Evolutionary conservation across 139 green algal species (phyloP).

Genomic region (Tetradesmus lagerheimii): DNA sequence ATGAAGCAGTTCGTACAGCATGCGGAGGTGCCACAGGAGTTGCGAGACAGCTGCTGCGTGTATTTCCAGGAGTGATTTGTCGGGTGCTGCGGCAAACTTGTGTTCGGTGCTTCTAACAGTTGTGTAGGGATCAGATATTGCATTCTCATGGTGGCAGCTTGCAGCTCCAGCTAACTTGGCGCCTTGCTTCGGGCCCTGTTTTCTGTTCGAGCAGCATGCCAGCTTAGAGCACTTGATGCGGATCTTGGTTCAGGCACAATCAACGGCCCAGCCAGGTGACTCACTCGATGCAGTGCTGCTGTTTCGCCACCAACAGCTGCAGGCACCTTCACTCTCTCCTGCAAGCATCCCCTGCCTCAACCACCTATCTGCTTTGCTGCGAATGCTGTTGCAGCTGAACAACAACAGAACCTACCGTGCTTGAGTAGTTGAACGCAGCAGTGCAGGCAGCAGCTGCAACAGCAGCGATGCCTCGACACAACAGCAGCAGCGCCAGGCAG

Average conservation of each 20-base stretch:
- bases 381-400: not conserved
- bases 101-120: not conserved
- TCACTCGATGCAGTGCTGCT: not conserved
- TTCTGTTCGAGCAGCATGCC: not conserved
- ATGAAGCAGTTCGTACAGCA: not conserved
- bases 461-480: not conserved
- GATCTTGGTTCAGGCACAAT: not conserved
- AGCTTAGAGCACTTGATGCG: not conserved
- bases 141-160: not conserved
- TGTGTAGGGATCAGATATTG: not conserved
- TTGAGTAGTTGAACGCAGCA: too few relatives aligned
- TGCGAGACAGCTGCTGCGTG: not conserved
- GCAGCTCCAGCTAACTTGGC: not conserved
- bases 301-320: not conserved
- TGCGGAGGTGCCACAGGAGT: not conserved
- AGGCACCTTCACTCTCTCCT: not conserved
- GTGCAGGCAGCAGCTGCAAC: not conserved
- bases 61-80: not conserved
- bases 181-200: not conserved
- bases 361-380: not conserved
- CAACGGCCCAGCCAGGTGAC: too few relatives aligned
- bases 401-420: not conserved
- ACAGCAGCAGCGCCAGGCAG: not conserved
- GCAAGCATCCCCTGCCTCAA: not conserved
- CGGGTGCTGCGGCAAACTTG: not conserved